A percentile compares a stretch with the other conserved stretches of the same genome.
These are phyloP conservation scores for Pleurotus salmoneostramineus DNA, from an alignment of 768 basidiomycete genomes.

Conservation along the genomic window DNA sequence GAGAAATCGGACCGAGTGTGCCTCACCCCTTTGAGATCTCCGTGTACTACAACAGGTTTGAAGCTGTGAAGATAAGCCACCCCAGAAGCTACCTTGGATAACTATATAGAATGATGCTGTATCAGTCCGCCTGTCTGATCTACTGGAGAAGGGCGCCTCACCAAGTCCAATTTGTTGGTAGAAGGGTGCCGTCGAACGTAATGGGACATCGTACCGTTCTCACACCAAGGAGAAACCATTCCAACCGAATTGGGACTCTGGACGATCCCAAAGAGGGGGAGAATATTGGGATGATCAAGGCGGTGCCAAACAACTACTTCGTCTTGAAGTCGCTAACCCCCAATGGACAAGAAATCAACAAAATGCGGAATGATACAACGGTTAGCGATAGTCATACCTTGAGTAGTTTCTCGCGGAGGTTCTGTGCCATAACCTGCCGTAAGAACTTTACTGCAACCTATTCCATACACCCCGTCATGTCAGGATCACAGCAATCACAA, in stretches of 20 bases:
- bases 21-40: constrained; percentile 58
- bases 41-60: constrained; percentile 52
- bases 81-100: constrained; percentile 53
- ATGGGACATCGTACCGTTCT: constrained; percentile 49
- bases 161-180: constrained; percentile 43
- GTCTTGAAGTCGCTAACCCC: constrained; percentile 45
- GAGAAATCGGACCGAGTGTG: background rate
- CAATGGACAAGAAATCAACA: background rate
- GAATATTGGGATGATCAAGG: constrained; percentile 51
- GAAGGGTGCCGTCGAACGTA: constrained; percentile 41
- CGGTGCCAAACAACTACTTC: constrained; percentile 58
- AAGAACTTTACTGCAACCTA: constrained; percentile 59
- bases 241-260: constrained; percentile 48
- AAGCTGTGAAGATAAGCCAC: constrained; percentile 54
- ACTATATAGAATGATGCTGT: constrained; percentile 22
- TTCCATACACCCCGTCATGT: background rate
- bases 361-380: background rate
- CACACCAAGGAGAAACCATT: constrained; percentile 66
- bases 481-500: background rate
- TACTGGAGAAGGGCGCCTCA: constrained; percentile 20
- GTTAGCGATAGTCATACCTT: constrained; percentile 27
- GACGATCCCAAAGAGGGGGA: constrained; percentile 51
- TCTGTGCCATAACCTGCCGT: constrained; percentile 45
- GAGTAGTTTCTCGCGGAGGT: constrained; percentile 47
- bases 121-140: background rate